A percentile compares a stretch with the other conserved stretches of the same genome.
Conservation (phyloP, 768 basidiomycete species). For the Russula abietina region DNA sequence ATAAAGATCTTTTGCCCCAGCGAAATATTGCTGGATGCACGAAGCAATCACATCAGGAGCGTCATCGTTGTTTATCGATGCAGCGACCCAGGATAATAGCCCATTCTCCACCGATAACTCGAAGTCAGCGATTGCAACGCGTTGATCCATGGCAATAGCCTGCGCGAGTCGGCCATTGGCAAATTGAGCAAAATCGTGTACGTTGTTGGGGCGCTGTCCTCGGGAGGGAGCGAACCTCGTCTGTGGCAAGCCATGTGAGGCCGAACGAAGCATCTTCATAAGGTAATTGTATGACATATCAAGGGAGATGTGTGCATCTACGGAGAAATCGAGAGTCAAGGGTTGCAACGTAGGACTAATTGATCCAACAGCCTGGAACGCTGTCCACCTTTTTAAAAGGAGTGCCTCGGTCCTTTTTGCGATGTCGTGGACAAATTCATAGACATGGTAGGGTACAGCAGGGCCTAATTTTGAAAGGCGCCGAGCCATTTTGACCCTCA, state of each 20-base stretch:
- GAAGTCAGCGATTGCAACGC: slow-evolving; percentile 12
- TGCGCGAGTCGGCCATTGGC: background rate
- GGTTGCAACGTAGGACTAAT: background rate
- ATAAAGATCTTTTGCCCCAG: slow-evolving; percentile 2
- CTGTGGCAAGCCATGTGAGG: background rate
- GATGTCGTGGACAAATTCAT: background rate
- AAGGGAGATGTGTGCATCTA: slow-evolving; percentile 13
- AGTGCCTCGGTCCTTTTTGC: background rate
- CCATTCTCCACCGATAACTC: slow-evolving; percentile 11
- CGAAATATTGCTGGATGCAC: slow-evolving; percentile 14
- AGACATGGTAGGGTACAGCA: slow-evolving; percentile 8
- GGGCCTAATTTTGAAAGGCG: slow-evolving; percentile 22
- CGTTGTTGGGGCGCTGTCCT: background rate
- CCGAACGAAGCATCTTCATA: background rate
- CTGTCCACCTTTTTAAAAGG: slow-evolving; percentile 7
- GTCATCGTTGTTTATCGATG: background rate
- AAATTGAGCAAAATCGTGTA: slow-evolving; percentile 2
- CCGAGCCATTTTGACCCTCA: slow-evolving; percentile 30
- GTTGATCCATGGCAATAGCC: background rate
- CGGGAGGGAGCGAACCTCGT: background rate
- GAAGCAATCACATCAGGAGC: slow-evolving; percentile 3
- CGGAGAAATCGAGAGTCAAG: background rate
- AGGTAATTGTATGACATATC: slow-evolving; percentile 1
- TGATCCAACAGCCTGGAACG: background rate
- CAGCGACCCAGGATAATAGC: slow-evolving; percentile 3